Evolutionary conservation across 2,329 filamentous ascomycete species (phyloP).

Genomic region (Paraphoma chrysanthemicola): DNA sequence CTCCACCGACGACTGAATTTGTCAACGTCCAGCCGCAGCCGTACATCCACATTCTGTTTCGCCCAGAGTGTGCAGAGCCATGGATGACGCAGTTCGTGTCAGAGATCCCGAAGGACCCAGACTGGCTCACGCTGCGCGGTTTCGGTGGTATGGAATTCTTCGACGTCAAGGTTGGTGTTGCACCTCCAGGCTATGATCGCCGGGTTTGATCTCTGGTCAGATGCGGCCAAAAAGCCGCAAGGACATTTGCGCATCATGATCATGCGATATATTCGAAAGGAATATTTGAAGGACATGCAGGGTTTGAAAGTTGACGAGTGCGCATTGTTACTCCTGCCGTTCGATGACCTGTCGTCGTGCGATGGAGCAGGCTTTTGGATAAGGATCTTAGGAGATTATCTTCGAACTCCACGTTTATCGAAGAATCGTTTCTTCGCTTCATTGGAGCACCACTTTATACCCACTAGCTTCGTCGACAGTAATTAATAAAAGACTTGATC

Average conservation of each 20-base stretch:
- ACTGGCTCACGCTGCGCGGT: slow-evolving; percentile 29
- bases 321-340: neutral
- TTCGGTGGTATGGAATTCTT: slow-evolving; percentile 38
- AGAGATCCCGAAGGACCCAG: slow-evolving; percentile 6
- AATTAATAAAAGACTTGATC: neutral
- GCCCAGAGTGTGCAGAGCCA: slow-evolving; percentile 17
- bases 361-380: neutral
- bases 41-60: slow-evolving; percentile 37
- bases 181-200: neutral
- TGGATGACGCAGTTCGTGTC: slow-evolving; percentile 31
- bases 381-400: neutral
- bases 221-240: neutral
- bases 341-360: neutral
- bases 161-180: slow-evolving; percentile 33
- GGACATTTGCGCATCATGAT: neutral
- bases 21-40: slow-evolving; percentile 1
- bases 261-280: neutral
- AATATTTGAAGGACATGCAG: neutral
- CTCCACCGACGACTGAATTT: neutral
- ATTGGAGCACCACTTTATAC: neutral
- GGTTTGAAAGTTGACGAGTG: neutral
- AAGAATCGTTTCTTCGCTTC: neutral
- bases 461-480: neutral
- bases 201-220: neutral
- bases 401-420: neutral